A percentile compares a stretch with the other conserved stretches of the same genome.
Evolutionary conservation across 345 rosid species (phyloP).

Genomic region (Dovyalis caffra): DNA sequence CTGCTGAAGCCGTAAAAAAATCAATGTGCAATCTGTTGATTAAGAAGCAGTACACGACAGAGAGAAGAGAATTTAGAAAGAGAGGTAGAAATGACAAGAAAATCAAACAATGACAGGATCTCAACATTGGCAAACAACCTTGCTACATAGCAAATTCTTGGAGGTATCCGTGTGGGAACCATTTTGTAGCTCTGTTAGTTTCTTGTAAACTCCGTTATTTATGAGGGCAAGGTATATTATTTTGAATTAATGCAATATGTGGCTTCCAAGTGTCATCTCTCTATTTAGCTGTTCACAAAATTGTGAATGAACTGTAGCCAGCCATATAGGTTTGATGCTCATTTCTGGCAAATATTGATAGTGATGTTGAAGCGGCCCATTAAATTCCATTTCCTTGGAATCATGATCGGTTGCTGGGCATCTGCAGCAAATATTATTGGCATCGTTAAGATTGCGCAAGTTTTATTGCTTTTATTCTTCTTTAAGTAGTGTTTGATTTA

Average conservation of each 20-base stretch:
- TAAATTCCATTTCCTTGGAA: not conserved
- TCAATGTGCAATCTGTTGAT: slow-evolving; percentile 72
- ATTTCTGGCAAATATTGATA: not conserved
- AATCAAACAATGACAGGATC: slow-evolving; percentile 30
- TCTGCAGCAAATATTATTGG: not conserved
- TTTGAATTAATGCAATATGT: not conserved
- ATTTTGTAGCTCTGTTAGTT: not conserved
- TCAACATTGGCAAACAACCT: not conserved
- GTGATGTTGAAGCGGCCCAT: not conserved
- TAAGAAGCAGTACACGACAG: slow-evolving; percentile 83
- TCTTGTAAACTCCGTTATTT: slow-evolving; percentile 2
- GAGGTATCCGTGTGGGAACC: not conserved
- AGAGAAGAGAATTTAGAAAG: slow-evolving; percentile 77
- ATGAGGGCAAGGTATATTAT: slow-evolving; percentile 83
- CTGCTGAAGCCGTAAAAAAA: slow-evolving; percentile 72
- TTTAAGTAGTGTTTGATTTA: not conserved
- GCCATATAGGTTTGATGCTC: not conserved
- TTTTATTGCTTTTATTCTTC: not conserved
- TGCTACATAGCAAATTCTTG: not conserved
- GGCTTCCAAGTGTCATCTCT: not conserved
- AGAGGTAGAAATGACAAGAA: slow-evolving; percentile 84
- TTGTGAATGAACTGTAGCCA: too few relatives aligned
- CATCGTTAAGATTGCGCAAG: too few relatives aligned
- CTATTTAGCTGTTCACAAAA: too few relatives aligned
- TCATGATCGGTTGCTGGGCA: not conserved